These are phyloP conservation scores for Alternaria longipes DNA, from an alignment of 2,329 filamentous ascomycete species.

Conservation along the genomic window DNA sequence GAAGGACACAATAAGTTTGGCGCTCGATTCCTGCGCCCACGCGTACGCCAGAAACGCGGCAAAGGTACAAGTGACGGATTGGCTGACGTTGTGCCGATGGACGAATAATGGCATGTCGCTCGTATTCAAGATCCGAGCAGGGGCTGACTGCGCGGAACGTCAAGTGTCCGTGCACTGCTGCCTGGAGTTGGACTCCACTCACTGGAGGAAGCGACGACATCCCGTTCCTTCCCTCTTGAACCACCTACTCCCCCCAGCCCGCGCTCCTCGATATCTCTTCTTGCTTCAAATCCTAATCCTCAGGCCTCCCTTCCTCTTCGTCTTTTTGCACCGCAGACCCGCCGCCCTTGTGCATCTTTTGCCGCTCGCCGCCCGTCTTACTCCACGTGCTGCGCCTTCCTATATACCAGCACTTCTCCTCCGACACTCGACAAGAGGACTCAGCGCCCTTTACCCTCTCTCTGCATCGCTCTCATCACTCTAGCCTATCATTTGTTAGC, in stretches of 20 bases:
- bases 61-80: background rate
- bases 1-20: background rate
- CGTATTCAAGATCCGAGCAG: conserved; percentile 26
- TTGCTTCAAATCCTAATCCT: conserved; percentile 32
- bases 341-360: conserved; percentile 36
- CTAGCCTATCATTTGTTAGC: conserved; percentile 19
- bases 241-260: conserved; percentile 31
- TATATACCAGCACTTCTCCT: conserved; percentile 39
- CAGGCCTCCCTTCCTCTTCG: conserved; percentile 39
- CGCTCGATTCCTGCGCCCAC: background rate
- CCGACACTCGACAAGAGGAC: conserved; percentile 32
- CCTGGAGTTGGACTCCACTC: conserved; percentile 4
- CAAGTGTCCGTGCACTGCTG: conserved; percentile 6
- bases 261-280: conserved; percentile 26
- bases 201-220: conserved; percentile 22
- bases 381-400: conserved; percentile 46
- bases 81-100: background rate
- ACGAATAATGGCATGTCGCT: conserved; percentile 32
- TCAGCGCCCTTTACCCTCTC: conserved; percentile 42
- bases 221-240: conserved; percentile 28
- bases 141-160: conserved; percentile 6
- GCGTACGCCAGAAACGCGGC: background rate
- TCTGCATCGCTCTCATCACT: conserved; percentile 17
- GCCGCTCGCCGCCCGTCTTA: conserved; percentile 42
- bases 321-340: conserved; percentile 30